Evolutionary conservation across 345 rosid species (phyloP).

Genomic region (Moringa oleifera): DNA sequence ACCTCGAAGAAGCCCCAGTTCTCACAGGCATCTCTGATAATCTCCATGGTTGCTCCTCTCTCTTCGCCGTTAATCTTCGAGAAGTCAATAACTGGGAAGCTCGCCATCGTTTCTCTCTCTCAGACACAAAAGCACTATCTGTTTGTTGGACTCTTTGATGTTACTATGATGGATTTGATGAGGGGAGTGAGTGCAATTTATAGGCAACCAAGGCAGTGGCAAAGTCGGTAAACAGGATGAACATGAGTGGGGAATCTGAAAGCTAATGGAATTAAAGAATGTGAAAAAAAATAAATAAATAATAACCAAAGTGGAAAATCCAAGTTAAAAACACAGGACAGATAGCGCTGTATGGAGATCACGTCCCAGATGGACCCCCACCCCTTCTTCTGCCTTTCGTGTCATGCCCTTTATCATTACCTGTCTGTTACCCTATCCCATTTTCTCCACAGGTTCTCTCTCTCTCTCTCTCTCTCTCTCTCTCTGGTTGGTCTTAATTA

Average conservation of each 20-base stretch:
- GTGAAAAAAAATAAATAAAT: too few species aligned
- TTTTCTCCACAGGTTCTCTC: too few species aligned
- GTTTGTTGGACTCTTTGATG: too few species aligned
- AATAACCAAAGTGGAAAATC: background rate
- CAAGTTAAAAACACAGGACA: background rate
- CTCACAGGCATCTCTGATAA: conserved; percentile 68
- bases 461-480: too few species aligned
- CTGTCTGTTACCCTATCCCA: too few species aligned
- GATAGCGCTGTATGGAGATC: conserved; percentile 17
- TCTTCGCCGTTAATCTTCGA: conserved; percentile 55
- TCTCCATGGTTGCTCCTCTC: conserved; percentile 50
- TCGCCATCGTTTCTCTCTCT: conserved; percentile 35
- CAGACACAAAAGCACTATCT: too few species aligned
- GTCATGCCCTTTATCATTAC: conserved; percentile 1
- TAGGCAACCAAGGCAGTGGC: conserved; percentile 31
- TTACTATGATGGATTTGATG: too few species aligned
- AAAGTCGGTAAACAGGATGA: background rate
- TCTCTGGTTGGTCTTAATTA: too few species aligned
- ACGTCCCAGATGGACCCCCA: conserved; percentile 27
- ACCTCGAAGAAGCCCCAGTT: conserved; percentile 94
- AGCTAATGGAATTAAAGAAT: too few species aligned
- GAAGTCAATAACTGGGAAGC: conserved; percentile 59
- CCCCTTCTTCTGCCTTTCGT: conserved; percentile 4
- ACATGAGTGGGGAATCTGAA: background rate
- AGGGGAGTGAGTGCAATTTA: conserved; percentile 30